These are phyloP conservation scores for Thoreauomyces humboldtii DNA, from an alignment of 192 early-diverging fungal genomes.

Conservation along the genomic window DNA sequence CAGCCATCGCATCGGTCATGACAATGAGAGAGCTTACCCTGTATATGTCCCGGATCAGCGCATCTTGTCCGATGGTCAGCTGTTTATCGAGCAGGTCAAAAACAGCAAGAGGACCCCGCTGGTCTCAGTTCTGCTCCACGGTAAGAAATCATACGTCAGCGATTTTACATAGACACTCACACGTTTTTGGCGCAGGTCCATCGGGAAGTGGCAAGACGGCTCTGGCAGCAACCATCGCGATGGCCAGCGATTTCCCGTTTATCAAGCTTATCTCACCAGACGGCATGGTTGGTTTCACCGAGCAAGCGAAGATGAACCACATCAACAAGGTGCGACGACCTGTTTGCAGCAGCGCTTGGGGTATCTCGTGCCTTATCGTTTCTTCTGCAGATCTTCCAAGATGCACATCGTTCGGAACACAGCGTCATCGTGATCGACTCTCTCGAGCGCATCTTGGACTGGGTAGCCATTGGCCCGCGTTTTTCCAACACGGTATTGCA, in stretches of 20 bases:
- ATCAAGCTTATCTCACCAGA: constrained; percentile 97
- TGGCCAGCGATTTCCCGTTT: constrained; percentile 89
- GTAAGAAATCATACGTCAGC: constrained; percentile 26
- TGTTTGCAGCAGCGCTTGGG: too few species aligned
- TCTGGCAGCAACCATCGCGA: constrained; percentile 91
- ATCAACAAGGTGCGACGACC: constrained; percentile 70
- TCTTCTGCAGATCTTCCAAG: constrained; percentile 73
- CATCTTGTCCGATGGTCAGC: constrained; percentile 51
- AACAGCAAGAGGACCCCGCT: constrained; percentile 82
- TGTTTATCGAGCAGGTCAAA: constrained; percentile 65
- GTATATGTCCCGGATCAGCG: too few species aligned
- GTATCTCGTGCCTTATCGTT: neutral
- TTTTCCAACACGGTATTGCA: constrained; percentile 94
- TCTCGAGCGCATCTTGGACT: constrained; percentile 91
- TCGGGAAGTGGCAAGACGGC: constrained; percentile 92
- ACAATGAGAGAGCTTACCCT: too few species aligned
- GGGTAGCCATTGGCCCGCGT: constrained; percentile 90
- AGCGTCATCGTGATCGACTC: constrained; percentile 93
- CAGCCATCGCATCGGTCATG: too few species aligned
- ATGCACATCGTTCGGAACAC: constrained; percentile 93
- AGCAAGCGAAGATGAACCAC: constrained; percentile 75
- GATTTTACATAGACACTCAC: neutral
- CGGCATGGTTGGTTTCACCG: constrained; percentile 87
- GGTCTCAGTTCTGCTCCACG: constrained; percentile 87
- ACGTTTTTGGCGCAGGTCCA: constrained; percentile 42